phyloP scores from a whole-genome alignment of 2,329 filamentous ascomycete genomes.

The Aspergillus tubingensis region DNA sequence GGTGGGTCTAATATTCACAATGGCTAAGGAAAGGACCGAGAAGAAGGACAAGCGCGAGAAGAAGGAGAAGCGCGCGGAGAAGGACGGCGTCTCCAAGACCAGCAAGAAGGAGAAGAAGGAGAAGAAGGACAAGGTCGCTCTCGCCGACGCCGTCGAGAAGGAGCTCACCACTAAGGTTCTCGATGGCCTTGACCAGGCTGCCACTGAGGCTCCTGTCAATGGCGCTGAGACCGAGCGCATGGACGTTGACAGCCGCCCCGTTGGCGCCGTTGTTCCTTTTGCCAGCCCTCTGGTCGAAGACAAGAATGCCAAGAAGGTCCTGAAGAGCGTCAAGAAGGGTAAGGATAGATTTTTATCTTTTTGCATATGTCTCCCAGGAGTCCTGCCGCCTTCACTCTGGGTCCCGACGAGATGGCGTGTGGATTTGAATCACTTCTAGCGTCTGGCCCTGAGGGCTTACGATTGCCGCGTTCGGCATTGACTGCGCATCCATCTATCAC shows the following conservation, averaged over 20 bases:
- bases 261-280: constrained; percentile 53
- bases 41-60: constrained; percentile 51
- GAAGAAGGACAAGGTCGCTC: constrained; percentile 44
- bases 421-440: neutral
- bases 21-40: constrained; percentile 50
- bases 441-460: too few species aligned
- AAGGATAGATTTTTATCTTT: constrained; percentile 17
- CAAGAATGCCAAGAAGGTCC: constrained; percentile 53
- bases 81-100: constrained; percentile 48
- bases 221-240: constrained; percentile 30
- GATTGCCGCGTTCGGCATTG: neutral
- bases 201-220: constrained; percentile 23
- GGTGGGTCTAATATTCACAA: constrained; percentile 31
- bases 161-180: constrained; percentile 40
- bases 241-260: constrained; percentile 35
- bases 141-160: constrained; percentile 44
- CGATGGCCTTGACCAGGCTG: constrained; percentile 38
- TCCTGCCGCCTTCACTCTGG: neutral
- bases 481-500: neutral
- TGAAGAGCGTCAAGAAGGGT: constrained; percentile 57
- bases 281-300: constrained; percentile 54
- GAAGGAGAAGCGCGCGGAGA: constrained; percentile 49
- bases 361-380: neutral
- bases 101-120: constrained; percentile 52
- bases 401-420: neutral